Evolutionary conservation across 139 green algal species (phyloP).

Genomic region (Asterochloris sp.): DNA sequence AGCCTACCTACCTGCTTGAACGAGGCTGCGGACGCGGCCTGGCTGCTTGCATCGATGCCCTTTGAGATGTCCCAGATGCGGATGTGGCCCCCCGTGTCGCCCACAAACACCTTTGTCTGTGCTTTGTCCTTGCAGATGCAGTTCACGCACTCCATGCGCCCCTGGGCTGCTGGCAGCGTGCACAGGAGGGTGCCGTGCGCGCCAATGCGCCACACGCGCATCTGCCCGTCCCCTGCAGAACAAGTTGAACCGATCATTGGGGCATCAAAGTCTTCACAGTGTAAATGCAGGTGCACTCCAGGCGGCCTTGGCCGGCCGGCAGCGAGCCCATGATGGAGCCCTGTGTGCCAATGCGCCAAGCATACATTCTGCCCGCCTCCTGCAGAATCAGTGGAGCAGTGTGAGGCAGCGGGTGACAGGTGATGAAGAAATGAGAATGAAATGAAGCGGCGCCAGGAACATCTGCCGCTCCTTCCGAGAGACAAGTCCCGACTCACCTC

Average conservation of each 20-base stretch:
- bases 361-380: not conserved
- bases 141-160: slow-evolving; percentile 35
- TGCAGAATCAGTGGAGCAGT: not conserved
- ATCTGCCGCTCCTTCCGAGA: not conserved
- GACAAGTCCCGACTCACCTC: slow-evolving; percentile 19
- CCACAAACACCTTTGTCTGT: slow-evolving; percentile 38
- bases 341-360: not conserved
- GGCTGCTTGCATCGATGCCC: slow-evolving; percentile 36
- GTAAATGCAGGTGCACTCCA: not conserved
- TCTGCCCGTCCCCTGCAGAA: slow-evolving; percentile 41
- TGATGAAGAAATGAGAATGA: too few species aligned
- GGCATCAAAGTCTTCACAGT: not conserved
- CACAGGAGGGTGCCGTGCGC: slow-evolving; percentile 43
- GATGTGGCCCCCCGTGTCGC: slow-evolving; percentile 66
- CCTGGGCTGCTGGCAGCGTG: slow-evolving; percentile 41
- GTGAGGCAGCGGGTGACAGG: too few species aligned
- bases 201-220: slow-evolving; percentile 62
- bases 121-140: slow-evolving; percentile 30
- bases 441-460: not conserved
- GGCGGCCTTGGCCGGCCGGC: not conserved
- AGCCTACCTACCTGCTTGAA: slow-evolving; percentile 55
- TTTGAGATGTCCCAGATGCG: slow-evolving; percentile 54
- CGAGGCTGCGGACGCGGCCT: slow-evolving; percentile 28
- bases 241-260: not conserved
- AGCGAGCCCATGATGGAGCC: not conserved